Percentiles rank a stretch among this genome's conserved stretches.
phyloP scores from a whole-genome alignment of 495 filamentous ascomycete genomes.

The Aspergillus saccharolyticus region DNA sequence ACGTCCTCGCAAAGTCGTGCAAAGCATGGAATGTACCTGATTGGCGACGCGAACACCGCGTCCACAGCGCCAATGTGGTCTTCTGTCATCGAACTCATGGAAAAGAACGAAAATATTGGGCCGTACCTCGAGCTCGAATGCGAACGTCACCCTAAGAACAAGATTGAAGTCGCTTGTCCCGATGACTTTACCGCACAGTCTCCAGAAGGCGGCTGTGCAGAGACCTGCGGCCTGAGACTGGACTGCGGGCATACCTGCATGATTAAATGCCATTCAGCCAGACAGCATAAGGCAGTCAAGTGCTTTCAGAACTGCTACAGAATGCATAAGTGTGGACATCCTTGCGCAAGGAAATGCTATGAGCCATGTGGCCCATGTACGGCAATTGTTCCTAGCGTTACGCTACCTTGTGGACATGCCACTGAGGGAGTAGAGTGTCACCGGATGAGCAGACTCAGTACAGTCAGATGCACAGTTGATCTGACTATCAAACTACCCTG shows the following conservation, averaged over 20 bases:
- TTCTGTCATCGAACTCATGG: conserved; percentile 51
- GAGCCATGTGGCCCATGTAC: conserved; percentile 1
- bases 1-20: conserved; percentile 44
- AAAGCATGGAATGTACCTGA: conserved; percentile 73
- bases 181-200: conserved; percentile 54
- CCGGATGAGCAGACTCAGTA: neutral
- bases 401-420: conserved; percentile 3
- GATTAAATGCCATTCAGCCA: conserved; percentile 5
- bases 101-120: conserved; percentile 46
- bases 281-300: conserved; percentile 2
- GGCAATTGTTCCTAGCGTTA: neutral
- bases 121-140: conserved; percentile 54
- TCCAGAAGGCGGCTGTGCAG: conserved; percentile 66
- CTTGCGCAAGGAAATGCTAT: neutral
- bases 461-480: neutral
- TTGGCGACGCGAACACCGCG: conserved; percentile 60
- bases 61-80: conserved; percentile 60
- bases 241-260: conserved; percentile 1
- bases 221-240: conserved; percentile 42
- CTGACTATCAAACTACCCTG: neutral
- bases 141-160: conserved; percentile 54
- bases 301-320: neutral
- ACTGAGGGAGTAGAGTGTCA: neutral
- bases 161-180: conserved; percentile 48
- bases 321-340: neutral